Conservation (phyloP, 108 stramenopile genomes). For the Pseudonitzschia pungens region DNA sequence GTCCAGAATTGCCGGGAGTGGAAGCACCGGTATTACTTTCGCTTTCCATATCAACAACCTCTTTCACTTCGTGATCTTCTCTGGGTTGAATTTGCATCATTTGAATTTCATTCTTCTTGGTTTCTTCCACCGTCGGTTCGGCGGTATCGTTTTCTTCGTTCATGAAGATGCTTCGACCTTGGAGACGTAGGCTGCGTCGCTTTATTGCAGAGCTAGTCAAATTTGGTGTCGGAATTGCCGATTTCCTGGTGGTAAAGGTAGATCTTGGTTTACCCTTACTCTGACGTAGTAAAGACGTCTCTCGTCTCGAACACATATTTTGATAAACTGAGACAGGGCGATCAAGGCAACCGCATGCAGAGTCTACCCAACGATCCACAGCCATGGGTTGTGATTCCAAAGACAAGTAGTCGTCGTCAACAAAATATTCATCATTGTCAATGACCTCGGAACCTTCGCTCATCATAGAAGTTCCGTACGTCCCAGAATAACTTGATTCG, state of each 20-base stretch:
- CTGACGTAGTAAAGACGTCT: slow-evolving; percentile 33
- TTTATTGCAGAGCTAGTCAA: background rate
- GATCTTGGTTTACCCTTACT: slow-evolving; percentile 20
- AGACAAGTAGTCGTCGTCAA: background rate
- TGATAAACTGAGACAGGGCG: slow-evolving; percentile 14
- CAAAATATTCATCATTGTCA: background rate
- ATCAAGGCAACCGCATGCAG: slow-evolving; percentile 33
- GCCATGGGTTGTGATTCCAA: slow-evolving; percentile 17
- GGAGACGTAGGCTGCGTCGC: slow-evolving; percentile 8
- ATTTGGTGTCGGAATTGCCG: background rate
- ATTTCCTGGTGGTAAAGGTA: background rate
- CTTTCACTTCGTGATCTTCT: background rate
- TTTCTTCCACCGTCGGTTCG: background rate
- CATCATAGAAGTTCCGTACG: background rate
- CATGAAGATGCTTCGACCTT: background rate
- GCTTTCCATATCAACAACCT: no score
- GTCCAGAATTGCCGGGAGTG: background rate
- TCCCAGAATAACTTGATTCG: slow-evolving; percentile 2
- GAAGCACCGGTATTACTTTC: background rate
- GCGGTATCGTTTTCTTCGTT: background rate
- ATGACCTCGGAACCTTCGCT: background rate
- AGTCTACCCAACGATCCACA: slow-evolving; percentile 27
- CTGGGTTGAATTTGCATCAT: slow-evolving; percentile 13
- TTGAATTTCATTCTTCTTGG: background rate
- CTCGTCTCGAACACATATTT: background rate